These are phyloP conservation scores for Hysterium pulicare DNA, from an alignment of 2,329 filamentous ascomycete species.

Conservation along the genomic window DNA sequence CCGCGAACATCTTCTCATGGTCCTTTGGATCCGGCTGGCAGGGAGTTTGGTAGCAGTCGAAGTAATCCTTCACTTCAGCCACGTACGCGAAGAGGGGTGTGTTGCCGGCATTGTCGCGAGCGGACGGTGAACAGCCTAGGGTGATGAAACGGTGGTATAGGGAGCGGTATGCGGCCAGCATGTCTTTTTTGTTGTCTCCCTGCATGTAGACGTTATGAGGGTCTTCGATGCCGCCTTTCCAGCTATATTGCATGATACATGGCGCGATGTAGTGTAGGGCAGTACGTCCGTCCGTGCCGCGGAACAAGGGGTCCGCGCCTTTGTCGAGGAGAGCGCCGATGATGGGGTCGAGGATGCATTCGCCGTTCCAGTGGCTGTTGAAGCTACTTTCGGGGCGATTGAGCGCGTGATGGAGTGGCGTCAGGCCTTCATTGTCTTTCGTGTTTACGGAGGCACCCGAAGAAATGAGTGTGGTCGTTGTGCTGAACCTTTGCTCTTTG, in stretches of 20 bases:
- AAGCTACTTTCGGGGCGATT: not conserved
- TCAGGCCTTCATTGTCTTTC: not conserved
- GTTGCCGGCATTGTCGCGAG: constrained; percentile 11
- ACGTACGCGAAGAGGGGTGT: constrained; percentile 14
- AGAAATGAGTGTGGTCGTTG: not conserved
- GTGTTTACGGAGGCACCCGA: not conserved
- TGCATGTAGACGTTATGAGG: not conserved
- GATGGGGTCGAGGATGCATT: too few species aligned
- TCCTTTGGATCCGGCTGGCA: not conserved
- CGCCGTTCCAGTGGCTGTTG: not conserved
- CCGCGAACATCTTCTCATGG: constrained; percentile 1
- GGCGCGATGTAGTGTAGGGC: not conserved
- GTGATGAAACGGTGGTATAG: not conserved
- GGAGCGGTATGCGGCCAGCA: not conserved
- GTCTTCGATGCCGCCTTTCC: too few species aligned
- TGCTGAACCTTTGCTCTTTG: not conserved
- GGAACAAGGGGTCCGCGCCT: not conserved
- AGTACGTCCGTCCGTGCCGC: not conserved
- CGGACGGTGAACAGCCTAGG: not conserved
- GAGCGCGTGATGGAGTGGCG: not conserved
- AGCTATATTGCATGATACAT: not conserved
- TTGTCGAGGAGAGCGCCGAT: not conserved
- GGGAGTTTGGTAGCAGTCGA: not conserved
- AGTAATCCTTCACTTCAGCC: not conserved
- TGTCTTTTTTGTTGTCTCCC: not conserved